These are phyloP conservation scores for Penicillium silybi DNA, from an alignment of 495 filamentous ascomycete species.

Conservation along the genomic window DNA sequence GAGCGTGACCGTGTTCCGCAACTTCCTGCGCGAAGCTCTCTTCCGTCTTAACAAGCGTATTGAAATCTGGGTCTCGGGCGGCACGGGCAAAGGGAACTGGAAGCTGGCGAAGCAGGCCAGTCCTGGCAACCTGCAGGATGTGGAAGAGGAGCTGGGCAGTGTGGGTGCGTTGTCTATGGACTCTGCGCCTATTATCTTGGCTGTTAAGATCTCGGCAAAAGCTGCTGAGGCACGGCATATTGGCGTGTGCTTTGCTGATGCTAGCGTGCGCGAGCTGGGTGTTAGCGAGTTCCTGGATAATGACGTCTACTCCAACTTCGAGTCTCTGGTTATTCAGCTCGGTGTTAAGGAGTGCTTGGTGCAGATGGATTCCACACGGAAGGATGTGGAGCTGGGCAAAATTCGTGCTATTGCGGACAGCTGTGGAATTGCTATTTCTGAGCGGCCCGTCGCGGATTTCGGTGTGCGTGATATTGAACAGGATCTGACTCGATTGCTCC, in stretches of 20 bases:
- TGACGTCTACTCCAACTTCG: constrained; percentile 96
- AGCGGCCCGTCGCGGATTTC: constrained; percentile 73
- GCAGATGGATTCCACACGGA: constrained; percentile 67
- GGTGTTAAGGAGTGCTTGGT: constrained; percentile 93
- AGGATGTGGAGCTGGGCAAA: constrained; percentile 87
- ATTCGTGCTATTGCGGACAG: constrained; percentile 82
- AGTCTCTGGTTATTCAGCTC: constrained; percentile 91
- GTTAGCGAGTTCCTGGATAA: constrained; percentile 98
- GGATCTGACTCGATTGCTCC: constrained; percentile 79
- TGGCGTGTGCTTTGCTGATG: constrained; percentile 97
- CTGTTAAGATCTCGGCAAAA: constrained; percentile 86
- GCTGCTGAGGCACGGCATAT: constrained; percentile 81
- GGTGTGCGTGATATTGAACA: constrained; percentile 93
- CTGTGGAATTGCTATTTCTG: constrained; percentile 84
- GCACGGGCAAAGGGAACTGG: constrained; percentile 74
- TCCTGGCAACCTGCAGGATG: constrained; percentile 92
- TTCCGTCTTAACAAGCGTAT: constrained; percentile 86
- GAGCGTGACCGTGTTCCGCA: constrained; percentile 88
- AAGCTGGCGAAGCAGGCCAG: constrained; percentile 87
- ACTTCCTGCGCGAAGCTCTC: constrained; percentile 90
- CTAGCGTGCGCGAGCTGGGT: constrained; percentile 90
- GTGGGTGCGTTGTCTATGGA: constrained; percentile 62
- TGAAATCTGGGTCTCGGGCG: constrained; percentile 77
- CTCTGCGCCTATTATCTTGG: constrained; percentile 85
- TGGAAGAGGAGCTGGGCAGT: constrained; percentile 88